These are phyloP conservation scores for Cordyceps cateniannulata DNA, from an alignment of 2,329 filamentous ascomycete genomes.

Conservation along the genomic window DNA sequence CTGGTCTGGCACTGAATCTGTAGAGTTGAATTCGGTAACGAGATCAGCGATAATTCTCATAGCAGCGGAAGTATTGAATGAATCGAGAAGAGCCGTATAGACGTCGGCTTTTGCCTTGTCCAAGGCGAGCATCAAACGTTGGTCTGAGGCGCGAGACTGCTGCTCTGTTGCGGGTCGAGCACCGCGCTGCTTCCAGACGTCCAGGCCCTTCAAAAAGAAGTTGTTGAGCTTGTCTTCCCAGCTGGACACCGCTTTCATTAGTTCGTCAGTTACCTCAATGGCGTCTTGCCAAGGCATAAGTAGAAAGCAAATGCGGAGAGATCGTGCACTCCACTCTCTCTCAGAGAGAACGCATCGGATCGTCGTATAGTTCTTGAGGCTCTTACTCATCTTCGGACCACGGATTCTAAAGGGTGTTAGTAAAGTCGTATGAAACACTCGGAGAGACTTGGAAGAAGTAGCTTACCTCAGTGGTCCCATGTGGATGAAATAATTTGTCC, in stretches of 20 bases:
- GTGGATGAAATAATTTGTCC: neutral
- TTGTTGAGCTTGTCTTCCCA: constrained; percentile 61
- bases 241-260: constrained; percentile 45
- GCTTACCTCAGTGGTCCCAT: neutral
- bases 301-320: neutral
- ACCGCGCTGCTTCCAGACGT: constrained; percentile 11
- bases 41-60: neutral
- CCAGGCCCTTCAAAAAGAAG: constrained; percentile 30
- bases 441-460: too few relatives aligned
- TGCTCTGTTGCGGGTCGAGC: neutral
- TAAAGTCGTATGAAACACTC: neutral
- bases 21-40: neutral
- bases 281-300: neutral
- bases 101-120: neutral
- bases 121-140: neutral
- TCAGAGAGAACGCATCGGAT: neutral
- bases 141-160: neutral
- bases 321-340: neutral
- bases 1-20: neutral
- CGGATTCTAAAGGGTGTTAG: neutral
- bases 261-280: neutral
- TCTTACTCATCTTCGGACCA: neutral
- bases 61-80: neutral
- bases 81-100: neutral
- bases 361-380: neutral